Evolutionary conservation across 1,139 yeast genomes (phyloP), one percentile per base, ranked within the genome.

Genomic region (Suhomyces panamericanus): DNA sequence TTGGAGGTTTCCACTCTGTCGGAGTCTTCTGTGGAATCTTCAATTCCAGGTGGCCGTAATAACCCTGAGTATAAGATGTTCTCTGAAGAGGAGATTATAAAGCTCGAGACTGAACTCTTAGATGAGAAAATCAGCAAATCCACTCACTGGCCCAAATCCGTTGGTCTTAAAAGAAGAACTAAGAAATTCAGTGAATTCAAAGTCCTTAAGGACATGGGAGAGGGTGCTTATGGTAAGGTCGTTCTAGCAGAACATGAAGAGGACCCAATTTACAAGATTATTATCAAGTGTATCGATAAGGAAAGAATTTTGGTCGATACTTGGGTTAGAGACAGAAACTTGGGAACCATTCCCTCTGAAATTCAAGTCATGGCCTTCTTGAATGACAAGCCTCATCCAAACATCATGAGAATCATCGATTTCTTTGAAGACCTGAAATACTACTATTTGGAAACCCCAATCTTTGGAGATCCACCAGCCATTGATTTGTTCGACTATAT

Each of bases 221-320:
- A 87, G 62, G 99, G 99, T 35, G 97, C 98, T 0, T 93, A 91
- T 59, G 98, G 98, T 13, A 87, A 88, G 58, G 99, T 93, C 17
- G 83, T 86, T 16, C 72, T 90, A 30, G 96, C 90, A 9, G 79
- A 78, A 58, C 87, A 86, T 57, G 79, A 77, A 38, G 73, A 75
- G 20, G 90, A 83, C 51, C 77, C 80, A 0, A 66, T 67, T 10
- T 85, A 87, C 59, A 79, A 76, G 49, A 83, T 90, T 32, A 90
- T 91, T 12, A 78, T 93, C 51, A 93, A 93, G 63, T 83, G 96
- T 55, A 93, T 93, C 39, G 87, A 88, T 59, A 93, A 93, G 59
- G 96, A 90, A 54, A 79, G 96, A 44, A 93, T 93, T 55, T 71
- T 93, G 58, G 97, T 93, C 8, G 99, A 93, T 63, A 89, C 98